Base-by-base conservation (phyloP, 768 basidiomycete species). In the Phanerochaete carnosa region DNA sequence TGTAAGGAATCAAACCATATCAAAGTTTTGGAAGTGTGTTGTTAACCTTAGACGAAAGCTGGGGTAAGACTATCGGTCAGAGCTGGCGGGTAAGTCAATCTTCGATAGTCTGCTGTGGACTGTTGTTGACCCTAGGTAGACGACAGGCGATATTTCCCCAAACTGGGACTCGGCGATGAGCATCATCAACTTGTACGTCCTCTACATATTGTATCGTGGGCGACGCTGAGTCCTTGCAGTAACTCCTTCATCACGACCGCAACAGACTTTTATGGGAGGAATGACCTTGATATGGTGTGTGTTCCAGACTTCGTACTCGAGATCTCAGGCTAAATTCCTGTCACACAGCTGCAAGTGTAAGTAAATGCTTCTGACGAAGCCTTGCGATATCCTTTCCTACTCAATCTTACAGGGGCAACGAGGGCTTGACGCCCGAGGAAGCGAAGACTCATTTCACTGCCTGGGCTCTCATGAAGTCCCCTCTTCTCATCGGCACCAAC, bases 381-480 rank as follows among this genome's bases (percentile, higher is more conserved):
- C 45, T 8, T 39, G 33, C 49, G 8, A 12, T 3, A 22, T 51
- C n/a, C 50, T 35, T 30, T 55, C 43, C 22, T 28, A 59, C 52
- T 19, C 23, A 19, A 19, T 12, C 12, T n/a, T 23, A 22, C 66
- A 87, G 86, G 26, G 87, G 88, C 23, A 88, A 89, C 60, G 86
- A 85, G 15, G 73, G 80, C 32, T 73, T 88, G 47, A 81, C 82
- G 0, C 80, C 77, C 66, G 85, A 89, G 15, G 87, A 89, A 72
- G 72, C 80, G 26, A 88, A 88, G 69, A 78, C 85, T 2, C 87
- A 89, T 68, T 89, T 88, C 68, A 88, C 87, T 0, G 86, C 84
- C 0, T 89, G 88, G 87, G 85, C 85, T 35, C 71, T 89, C 30
- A 80, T 88, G 82, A 89, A 88, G 67, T 84, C 84, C 0, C 87